Evolutionary conservation across 371 early-diverging fungal species (phyloP).

Genomic region (Entomophthora muscae): DNA sequence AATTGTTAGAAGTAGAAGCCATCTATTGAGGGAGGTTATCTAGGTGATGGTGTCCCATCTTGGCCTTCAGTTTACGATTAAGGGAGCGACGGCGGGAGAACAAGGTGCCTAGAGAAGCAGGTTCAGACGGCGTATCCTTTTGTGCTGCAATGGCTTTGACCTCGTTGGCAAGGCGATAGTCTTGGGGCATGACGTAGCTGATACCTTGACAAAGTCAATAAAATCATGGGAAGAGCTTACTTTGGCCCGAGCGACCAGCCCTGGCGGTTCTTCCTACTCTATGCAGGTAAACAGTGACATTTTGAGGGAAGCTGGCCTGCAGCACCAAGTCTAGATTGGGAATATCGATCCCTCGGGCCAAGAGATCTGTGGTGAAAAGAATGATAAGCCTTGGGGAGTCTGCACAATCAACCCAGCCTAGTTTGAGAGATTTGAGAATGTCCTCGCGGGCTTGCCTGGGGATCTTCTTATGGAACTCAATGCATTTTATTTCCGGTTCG

Average conservation of each 20-base stretch:
- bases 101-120: neutral
- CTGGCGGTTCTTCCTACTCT: neutral
- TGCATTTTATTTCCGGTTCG: neutral
- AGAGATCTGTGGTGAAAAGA: neutral
- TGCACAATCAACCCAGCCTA: neutral
- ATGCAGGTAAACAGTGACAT: constrained; percentile 1
- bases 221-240: neutral
- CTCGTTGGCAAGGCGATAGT: neutral
- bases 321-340: constrained; percentile 1
- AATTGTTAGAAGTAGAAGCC: no score
- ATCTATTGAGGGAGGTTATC: no score
- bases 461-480: neutral
- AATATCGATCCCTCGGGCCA: neutral
- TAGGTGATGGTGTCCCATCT: no score
- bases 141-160: neutral
- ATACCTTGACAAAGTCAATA: neutral
- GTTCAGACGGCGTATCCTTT: neutral
- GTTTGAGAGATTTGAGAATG: neutral
- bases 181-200: neutral
- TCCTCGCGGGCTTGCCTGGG: neutral
- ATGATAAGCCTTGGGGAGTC: neutral
- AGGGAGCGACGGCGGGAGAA: neutral
- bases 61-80: neutral
- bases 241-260: neutral
- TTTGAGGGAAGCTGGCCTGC: neutral